Conservation (phyloP, 768 basidiomycete genomes). For the Cytidiella melzeri region DNA sequence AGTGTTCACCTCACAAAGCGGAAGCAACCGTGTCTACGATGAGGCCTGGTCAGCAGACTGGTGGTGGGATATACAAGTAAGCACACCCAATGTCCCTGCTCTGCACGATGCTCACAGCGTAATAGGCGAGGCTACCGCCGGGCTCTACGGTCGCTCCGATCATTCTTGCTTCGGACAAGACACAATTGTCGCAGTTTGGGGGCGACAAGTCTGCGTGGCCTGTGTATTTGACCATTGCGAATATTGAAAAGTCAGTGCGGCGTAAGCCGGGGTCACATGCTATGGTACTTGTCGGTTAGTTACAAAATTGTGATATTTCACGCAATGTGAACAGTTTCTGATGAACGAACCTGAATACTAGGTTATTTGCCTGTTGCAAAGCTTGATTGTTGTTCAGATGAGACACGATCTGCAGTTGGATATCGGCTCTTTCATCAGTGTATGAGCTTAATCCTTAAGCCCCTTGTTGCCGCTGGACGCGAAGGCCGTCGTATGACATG, state of each 20-base stretch:
- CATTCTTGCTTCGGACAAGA: constrained; percentile 27
- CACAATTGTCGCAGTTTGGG: constrained; percentile 17
- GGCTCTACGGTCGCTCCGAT: constrained; percentile 24
- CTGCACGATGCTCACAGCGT: not conserved
- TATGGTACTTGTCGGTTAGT: constrained; percentile 21
- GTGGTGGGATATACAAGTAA: constrained; percentile 47
- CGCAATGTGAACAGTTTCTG: too few species aligned
- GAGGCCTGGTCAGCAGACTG: constrained; percentile 29
- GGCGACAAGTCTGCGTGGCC: constrained; percentile 26
- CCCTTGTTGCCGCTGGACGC: constrained; percentile 13
- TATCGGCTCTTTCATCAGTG: constrained; percentile 20
- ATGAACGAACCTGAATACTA: too few species aligned
- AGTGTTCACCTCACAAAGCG: constrained; percentile 1
- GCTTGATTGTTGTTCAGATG: constrained; percentile 19
- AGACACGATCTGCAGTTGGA: constrained; percentile 5
- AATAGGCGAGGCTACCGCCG: constrained; percentile 13
- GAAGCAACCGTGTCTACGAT: constrained; percentile 4
- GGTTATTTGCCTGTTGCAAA: constrained; percentile 25
- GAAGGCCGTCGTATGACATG: constrained; percentile 18
- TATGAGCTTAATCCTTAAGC: constrained; percentile 15
- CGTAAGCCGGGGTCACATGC: constrained; percentile 13
- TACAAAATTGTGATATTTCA: too few species aligned
- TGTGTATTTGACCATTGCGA: constrained; percentile 27
- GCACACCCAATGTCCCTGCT: constrained; percentile 1
- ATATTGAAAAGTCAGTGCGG: constrained; percentile 18